Evolutionary conservation across 495 filamentous ascomycete species (phyloP).

Genomic region (Penicillium subrubescens): DNA sequence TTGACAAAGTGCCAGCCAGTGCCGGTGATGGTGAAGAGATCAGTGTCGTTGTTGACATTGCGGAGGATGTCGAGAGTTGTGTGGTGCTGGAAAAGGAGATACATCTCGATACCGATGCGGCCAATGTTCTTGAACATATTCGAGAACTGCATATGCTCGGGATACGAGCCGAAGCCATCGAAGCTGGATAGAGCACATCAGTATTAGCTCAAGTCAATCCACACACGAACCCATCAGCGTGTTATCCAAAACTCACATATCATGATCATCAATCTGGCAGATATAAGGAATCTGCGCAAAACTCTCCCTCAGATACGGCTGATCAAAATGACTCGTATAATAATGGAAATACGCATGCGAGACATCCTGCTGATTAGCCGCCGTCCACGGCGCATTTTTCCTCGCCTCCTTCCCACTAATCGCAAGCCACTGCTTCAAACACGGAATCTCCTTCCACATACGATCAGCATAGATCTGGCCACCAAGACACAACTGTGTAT

Average conservation of each 20-base stretch:
- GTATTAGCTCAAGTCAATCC: conserved; percentile 23
- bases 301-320: conserved; percentile 87
- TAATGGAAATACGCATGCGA: conserved; percentile 98
- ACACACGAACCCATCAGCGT: too few species aligned
- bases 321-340: conserved; percentile 96
- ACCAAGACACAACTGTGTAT: conserved; percentile 86
- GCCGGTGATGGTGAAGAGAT: conserved; percentile 96
- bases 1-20: conserved; percentile 98
- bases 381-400: conserved; percentile 88
- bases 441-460: conserved; percentile 93
- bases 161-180: conserved; percentile 96
- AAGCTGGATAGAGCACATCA: conserved; percentile 57
- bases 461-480: conserved; percentile 96
- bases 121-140: conserved; percentile 98
- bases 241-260: conserved; percentile 95
- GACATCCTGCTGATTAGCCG: conserved; percentile 91
- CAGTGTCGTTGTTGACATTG: conserved; percentile 78
- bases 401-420: conserved; percentile 90
- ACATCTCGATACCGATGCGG: conserved; percentile 96
- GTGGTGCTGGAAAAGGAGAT: conserved; percentile 98
- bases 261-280: conserved; percentile 92
- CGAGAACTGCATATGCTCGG: conserved; percentile 96
- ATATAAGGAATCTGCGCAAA: conserved; percentile 98
- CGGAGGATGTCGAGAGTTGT: conserved; percentile 92
- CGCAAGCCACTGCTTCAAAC: conserved; percentile 89